A percentile compares a stretch with the other conserved stretches of the same genome.
Conservation (phyloP, 129 eudicot species). For the Flaveria robusta region DNA sequence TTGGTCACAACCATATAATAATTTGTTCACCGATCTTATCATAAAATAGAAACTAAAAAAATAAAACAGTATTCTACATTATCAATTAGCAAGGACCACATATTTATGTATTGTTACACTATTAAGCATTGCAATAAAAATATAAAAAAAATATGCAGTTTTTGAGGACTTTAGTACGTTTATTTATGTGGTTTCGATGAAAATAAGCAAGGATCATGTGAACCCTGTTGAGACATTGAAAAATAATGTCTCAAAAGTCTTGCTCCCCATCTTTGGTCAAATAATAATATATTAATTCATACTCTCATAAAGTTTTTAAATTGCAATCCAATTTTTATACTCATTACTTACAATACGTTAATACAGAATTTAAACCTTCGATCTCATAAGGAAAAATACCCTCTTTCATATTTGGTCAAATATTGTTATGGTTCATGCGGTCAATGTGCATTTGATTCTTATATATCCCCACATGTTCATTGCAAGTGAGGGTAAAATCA, state of each 20-base stretch:
- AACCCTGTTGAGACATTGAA: slow-evolving; percentile 31
- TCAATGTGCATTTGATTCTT: too few species aligned
- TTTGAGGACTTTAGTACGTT: slow-evolving; percentile 17
- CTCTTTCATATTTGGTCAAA: too few species aligned
- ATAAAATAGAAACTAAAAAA: background rate
- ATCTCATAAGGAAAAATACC: too few species aligned
- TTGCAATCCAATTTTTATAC: too few species aligned
- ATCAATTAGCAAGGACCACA: background rate
- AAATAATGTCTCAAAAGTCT: slow-evolving; percentile 28
- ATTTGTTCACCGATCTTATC: background rate
- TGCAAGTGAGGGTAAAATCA: too few species aligned
- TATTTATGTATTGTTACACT: background rate
- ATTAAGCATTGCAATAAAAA: background rate
- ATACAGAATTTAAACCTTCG: too few species aligned
- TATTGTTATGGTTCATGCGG: too few species aligned
- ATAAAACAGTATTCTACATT: background rate
- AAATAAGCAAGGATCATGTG: slow-evolving; percentile 34
- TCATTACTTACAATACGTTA: too few species aligned
- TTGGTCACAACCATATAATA: background rate
- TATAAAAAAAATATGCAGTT: background rate
- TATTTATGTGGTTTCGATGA: slow-evolving; percentile 24
- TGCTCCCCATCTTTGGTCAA: slow-evolving; percentile 34
- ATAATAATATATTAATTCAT: slow-evolving; percentile 26
- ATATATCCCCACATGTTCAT: too few species aligned
- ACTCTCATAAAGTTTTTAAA: background rate